Conservation (phyloP, 768 basidiomycete genomes). For the Scleroderma bovista region DNA sequence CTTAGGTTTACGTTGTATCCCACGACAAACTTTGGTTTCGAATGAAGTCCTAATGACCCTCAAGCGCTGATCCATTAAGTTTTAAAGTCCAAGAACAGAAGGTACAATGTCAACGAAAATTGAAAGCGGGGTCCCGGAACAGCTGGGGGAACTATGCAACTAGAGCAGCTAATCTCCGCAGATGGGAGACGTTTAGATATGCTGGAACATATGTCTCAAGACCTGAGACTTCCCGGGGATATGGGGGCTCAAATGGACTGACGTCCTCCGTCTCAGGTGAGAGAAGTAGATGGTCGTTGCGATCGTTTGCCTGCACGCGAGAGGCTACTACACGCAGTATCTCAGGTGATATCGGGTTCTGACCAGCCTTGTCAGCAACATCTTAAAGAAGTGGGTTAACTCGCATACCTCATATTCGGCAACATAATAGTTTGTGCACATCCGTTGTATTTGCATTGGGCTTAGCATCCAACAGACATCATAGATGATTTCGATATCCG, state of each 20-base stretch:
- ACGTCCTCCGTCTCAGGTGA: constrained; percentile 97
- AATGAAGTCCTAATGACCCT: background rate
- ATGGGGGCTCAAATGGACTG: constrained; percentile 88
- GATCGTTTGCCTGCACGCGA: constrained; percentile 91
- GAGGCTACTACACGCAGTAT: constrained; percentile 96
- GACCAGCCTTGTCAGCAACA: constrained; percentile 5
- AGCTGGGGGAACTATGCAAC: constrained; percentile 49
- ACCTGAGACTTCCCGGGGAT: constrained; percentile 91
- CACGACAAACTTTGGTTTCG: background rate
- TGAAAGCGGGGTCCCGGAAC: constrained; percentile 5
- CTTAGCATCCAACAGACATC: constrained; percentile 99
- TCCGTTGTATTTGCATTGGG: constrained; percentile 98
- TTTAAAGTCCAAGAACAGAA: constrained; percentile 6
- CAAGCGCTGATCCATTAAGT: constrained; percentile 8
- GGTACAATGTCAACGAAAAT: constrained; percentile 15
- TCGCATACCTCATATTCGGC: constrained; percentile 90
- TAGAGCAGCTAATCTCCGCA: constrained; percentile 81
- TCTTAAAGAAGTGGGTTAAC: background rate
- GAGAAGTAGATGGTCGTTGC: constrained; percentile 93
- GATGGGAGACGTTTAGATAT: constrained; percentile 84
- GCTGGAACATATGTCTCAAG: constrained; percentile 95
- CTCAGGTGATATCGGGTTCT: constrained; percentile 97
- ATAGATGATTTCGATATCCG: constrained; percentile 98
- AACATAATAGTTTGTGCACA: constrained; percentile 98
- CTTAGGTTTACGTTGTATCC: background rate